phyloP scores from a whole-genome alignment of 1,284 basidiomycete genomes.

The Boletus semigastroideus region DNA sequence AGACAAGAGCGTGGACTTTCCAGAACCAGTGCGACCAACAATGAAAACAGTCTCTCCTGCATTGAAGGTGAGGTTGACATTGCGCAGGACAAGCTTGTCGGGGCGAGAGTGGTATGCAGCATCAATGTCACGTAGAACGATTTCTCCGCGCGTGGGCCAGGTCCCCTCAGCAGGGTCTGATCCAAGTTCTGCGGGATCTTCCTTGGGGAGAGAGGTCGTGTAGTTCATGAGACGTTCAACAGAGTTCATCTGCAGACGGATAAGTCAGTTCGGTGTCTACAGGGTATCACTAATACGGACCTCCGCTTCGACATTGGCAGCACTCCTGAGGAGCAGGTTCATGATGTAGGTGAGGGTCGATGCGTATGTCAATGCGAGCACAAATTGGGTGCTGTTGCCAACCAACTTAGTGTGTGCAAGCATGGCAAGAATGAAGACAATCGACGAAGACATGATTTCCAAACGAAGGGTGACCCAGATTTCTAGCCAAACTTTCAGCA shows the following conservation, averaged over 20 bases:
- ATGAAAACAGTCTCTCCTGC: conserved; percentile 89
- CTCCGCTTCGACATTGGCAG: conserved; percentile 35
- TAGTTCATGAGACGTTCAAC: conserved; percentile 34
- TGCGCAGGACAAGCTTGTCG: conserved; percentile 54
- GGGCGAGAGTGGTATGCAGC: conserved; percentile 82
- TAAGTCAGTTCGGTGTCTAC: conserved; percentile 1
- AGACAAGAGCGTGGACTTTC: conserved; percentile 81
- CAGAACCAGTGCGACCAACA: conserved; percentile 88
- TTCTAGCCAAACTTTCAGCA: conserved; percentile 19
- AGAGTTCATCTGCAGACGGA: conserved; percentile 29
- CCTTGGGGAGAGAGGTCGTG: conserved; percentile 23
- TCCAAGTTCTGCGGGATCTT: conserved; percentile 22
- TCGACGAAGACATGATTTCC: conserved; percentile 29
- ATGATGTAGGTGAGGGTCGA: conserved; percentile 31
- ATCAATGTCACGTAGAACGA: conserved; percentile 50
- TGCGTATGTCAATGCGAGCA: conserved; percentile 30
- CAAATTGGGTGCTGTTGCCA: conserved; percentile 25
- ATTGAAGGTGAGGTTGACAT: conserved; percentile 77
- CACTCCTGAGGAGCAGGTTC: conserved; percentile 31
- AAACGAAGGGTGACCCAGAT: conserved; percentile 34
- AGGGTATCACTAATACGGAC: conserved; percentile 7
- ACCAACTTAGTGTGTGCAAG: conserved; percentile 30
- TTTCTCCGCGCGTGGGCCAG: conserved; percentile 29
- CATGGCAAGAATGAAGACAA: conserved; percentile 27
- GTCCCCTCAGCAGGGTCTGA: conserved; percentile 23